Base-by-base conservation (phyloP, 1,139 yeast species). In the Magnusiomyces clavatus region DNA sequence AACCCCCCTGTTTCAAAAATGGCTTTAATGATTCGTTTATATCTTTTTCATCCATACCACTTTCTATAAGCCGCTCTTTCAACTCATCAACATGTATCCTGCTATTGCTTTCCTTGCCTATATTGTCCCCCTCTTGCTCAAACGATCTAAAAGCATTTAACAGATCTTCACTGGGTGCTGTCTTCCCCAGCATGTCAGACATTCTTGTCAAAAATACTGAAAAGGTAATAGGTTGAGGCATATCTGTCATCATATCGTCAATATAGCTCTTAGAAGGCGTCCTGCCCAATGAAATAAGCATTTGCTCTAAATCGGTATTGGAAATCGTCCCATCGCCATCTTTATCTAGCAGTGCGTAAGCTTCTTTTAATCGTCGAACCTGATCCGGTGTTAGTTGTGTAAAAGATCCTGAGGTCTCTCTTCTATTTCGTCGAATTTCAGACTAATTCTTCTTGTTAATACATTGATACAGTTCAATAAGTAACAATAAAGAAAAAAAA, bases 251-350 rank as follows among this genome's bases (percentile, higher is more conserved):
- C 61, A 79, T 77, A 0, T 67, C 67, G 13, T 69, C 69, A 4
- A 69, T 62, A 14, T 65, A 58, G 1, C 63, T 61, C n/a, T 74
- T 70, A 11, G 67, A 54, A 1, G 81, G 80, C 3, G 58, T 61
- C 50, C 68, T 64, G 6, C 74, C 54, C 70, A 70, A 75, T 50
- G 69, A 81, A 62, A 76, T 71, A 59, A 83, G 76, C 54, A 86
- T 72, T 41, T 77, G 75, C 43, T 71, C 70, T 56, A 90, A 64
- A 64, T 90, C 96, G 1, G 70, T 71, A 29, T 70, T 65, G 1
- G 84, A 73, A 47, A 90, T 80, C 10, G 69, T 63, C 1, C 92
- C 88, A 60, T 88, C 92, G 40, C 86, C 82, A 56, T 89, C 94
- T 40, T 86, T 86, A 63, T 90, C 97, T n/a, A 90, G 79, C 59